phyloP scores from a whole-genome alignment of 306 rosid genomes.

The Begonia masoniana region DNA sequence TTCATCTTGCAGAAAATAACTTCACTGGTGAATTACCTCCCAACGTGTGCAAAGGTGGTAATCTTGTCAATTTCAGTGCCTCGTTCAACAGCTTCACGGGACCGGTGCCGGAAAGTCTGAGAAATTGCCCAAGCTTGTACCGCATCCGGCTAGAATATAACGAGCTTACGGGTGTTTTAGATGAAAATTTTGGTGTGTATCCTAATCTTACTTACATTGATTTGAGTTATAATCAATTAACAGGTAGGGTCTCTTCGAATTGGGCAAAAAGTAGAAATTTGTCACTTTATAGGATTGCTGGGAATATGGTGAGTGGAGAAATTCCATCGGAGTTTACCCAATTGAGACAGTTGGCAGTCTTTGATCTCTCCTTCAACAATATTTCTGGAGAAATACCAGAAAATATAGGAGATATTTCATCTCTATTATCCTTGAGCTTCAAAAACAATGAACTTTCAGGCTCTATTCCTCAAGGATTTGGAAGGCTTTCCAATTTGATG shows the following conservation, averaged over 20 bases:
- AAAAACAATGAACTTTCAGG: constrained; percentile 31
- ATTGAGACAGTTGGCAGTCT: constrained; percentile 15
- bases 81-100: constrained; percentile 40
- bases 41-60: constrained; percentile 31
- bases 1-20: constrained; percentile 42
- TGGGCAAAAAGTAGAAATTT: constrained; percentile 38
- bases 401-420: constrained; percentile 21
- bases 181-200: constrained; percentile 40
- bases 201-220: constrained; percentile 41
- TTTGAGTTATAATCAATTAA: constrained; percentile 31
- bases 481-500: constrained; percentile 20
- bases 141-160: constrained; percentile 38
- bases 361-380: constrained; percentile 33
- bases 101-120: constrained; percentile 31
- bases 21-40: constrained; percentile 43
- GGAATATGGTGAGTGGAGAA: constrained; percentile 26
- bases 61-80: constrained; percentile 34
- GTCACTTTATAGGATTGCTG: constrained; percentile 20
- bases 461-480: constrained; percentile 22
- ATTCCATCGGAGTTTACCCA: constrained; percentile 31
- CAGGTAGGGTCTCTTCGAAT: constrained; percentile 24
- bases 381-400: constrained; percentile 34
- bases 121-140: constrained; percentile 24
- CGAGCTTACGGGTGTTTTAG: constrained; percentile 22
- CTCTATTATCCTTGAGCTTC: constrained; percentile 12